These are phyloP conservation scores for Globisporangium parvum DNA, from an alignment of 352 stramenopile species.

Conservation along the genomic window DNA sequence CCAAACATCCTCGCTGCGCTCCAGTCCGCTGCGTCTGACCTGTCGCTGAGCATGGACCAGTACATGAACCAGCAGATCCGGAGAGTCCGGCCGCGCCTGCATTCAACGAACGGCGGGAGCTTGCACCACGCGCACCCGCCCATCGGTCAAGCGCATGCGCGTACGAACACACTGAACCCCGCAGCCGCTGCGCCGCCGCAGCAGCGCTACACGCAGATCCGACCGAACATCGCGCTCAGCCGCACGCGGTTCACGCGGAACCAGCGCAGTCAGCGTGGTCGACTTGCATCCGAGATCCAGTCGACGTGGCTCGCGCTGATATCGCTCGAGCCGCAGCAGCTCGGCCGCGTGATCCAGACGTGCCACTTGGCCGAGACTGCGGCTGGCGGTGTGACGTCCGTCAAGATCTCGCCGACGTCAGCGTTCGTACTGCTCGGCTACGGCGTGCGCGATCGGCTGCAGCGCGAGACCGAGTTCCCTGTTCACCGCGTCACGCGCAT, in stretches of 20 bases:
- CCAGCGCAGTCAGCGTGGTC: constrained; percentile 63
- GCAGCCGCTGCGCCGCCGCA: constrained; percentile 20
- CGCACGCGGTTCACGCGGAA: constrained; percentile 70
- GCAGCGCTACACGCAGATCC: constrained; percentile 77
- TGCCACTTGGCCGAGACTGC: constrained; percentile 74
- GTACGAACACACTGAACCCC: constrained; percentile 18
- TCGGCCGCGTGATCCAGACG: constrained; percentile 77
- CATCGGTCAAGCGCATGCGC: constrained; percentile 14
- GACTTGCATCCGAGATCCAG: constrained; percentile 74
- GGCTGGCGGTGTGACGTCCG: constrained; percentile 81
- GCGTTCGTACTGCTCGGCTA: constrained; percentile 85
- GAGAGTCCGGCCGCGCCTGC: constrained; percentile 61
- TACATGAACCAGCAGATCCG: constrained; percentile 83
- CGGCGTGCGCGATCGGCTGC: constrained; percentile 76
- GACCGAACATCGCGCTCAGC: constrained; percentile 80
- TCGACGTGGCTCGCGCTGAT: constrained; percentile 84
- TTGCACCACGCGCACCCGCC: constrained; percentile 22
- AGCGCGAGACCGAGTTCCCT: constrained; percentile 75
- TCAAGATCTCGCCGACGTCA: constrained; percentile 86
- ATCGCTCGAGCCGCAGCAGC: constrained; percentile 70
- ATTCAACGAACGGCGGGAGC: constrained; percentile 15
- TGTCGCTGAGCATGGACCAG: constrained; percentile 67
- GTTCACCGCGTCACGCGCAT: constrained; percentile 83
- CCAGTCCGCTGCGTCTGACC: constrained; percentile 51
- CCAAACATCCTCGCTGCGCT: constrained; percentile 58